A percentile compares a stretch with the other conserved stretches of the same genome.
phyloP scores from a whole-genome alignment of 257 asterid genomes.

The Paraleonurus japonicus region DNA sequence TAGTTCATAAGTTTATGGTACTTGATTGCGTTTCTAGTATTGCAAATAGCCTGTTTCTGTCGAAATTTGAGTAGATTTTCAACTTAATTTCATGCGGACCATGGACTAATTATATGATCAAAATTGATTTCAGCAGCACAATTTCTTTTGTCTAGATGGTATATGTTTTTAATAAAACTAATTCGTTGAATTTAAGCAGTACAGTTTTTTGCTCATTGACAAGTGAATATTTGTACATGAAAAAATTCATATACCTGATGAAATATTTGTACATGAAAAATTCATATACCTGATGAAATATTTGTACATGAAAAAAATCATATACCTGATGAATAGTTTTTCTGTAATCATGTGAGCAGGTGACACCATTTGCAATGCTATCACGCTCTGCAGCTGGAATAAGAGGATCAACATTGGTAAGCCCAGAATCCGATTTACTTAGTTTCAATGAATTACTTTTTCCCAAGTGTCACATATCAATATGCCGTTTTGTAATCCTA shows the following conservation, averaged over 20 bases:
- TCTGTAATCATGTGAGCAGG: slow-evolving; percentile 45
- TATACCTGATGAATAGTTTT: not conserved
- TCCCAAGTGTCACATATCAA: not conserved
- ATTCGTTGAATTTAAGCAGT: not conserved
- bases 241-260: not conserved
- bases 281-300: not conserved
- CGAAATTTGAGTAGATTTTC: not conserved
- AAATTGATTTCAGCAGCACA: not conserved
- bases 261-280: no score
- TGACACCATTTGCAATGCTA: slow-evolving; percentile 91
- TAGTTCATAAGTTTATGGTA: no score
- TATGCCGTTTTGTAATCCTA: not conserved
- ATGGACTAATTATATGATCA: not conserved
- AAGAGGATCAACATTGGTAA: slow-evolving; percentile 94
- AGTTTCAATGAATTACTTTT: not conserved
- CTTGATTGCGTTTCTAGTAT: not conserved
- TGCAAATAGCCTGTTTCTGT: not conserved
- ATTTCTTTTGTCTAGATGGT: not conserved
- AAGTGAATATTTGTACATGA: not conserved
- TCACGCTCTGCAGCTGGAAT: slow-evolving; percentile 98
- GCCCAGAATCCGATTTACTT: not conserved
- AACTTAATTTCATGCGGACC: not conserved
- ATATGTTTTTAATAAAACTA: not conserved
- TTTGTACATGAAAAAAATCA: not conserved
- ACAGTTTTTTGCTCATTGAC: not conserved